Percentiles rank a stretch among this genome's conserved stretches.
Evolutionary conservation across 2,329 filamentous ascomycete genomes (phyloP).

Genomic region (Penicillium sp.): DNA sequence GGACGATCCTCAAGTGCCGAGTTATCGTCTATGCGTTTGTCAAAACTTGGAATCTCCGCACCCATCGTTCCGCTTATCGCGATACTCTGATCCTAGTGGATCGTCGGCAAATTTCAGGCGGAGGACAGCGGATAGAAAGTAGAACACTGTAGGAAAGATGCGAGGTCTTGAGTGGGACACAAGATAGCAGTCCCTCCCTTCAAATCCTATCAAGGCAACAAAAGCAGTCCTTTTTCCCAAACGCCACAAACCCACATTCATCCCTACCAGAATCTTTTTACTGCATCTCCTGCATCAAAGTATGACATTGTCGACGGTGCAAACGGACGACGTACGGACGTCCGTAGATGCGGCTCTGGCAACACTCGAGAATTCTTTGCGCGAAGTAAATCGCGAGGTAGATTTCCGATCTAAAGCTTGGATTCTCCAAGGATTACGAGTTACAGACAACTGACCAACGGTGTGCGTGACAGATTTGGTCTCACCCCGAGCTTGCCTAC

Average conservation of each 20-base stretch:
- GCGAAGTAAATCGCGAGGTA: constrained; percentile 29
- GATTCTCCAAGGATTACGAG: neutral
- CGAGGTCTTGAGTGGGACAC: constrained; percentile 9
- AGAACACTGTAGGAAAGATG: neutral
- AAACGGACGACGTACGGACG: constrained; percentile 22
- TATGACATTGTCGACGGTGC: constrained; percentile 16
- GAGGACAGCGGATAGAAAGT: neutral
- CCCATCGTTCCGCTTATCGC: constrained; percentile 2
- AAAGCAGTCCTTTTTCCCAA: neutral
- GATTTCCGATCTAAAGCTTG: neutral
- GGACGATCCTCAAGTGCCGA: constrained; percentile 15
- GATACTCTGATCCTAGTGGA: neutral
- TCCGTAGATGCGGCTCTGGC: constrained; percentile 21
- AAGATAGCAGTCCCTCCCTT: neutral
- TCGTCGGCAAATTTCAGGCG: constrained; percentile 5
- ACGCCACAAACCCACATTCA: neutral
- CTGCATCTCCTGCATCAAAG: neutral
- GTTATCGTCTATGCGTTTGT: neutral
- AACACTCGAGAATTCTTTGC: constrained; percentile 17
- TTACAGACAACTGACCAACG: neutral
- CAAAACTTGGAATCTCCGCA: neutral
- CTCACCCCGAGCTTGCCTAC: constrained; percentile 54
- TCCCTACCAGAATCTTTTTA: neutral
- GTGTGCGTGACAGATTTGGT: constrained; percentile 36
- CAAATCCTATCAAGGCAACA: neutral